Percentiles rank a stretch among this genome's conserved stretches.
phyloP scores from a whole-genome alignment of 129 eudicot species.

The Cynara cardunculus region DNA sequence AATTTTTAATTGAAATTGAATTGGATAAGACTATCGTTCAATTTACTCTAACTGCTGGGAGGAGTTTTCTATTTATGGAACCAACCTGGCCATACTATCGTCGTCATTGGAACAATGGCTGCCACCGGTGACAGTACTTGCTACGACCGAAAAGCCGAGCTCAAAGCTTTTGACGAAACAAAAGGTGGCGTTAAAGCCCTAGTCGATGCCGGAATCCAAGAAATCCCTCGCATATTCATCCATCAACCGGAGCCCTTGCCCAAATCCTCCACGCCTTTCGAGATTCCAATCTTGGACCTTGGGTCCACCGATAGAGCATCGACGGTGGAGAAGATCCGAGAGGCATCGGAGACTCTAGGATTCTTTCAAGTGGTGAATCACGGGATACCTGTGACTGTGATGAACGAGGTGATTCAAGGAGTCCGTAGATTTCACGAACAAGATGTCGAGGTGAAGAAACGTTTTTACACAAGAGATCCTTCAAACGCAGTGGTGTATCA shows the following conservation, averaged over 20 bases:
- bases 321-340: conserved; percentile 25
- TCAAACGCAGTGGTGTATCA: conserved; percentile 18
- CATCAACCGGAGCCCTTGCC: neutral
- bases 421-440: conserved; percentile 31
- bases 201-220: conserved; percentile 16
- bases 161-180: conserved; percentile 31
- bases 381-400: conserved; percentile 22
- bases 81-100: neutral
- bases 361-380: neutral
- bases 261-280: neutral
- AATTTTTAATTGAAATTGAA: no score
- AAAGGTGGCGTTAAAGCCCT: conserved; percentile 38
- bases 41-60: no score
- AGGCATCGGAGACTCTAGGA: neutral
- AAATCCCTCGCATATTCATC: conserved; percentile 20
- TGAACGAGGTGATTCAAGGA: conserved; percentile 37
- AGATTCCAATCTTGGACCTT: conserved; percentile 2
- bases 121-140: neutral
- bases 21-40: no score
- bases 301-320: neutral
- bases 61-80: no score
- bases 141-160: neutral
- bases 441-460: conserved; percentile 34
- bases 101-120: neutral
- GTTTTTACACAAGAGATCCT: neutral